A percentile compares a stretch with the other conserved stretches of the same genome.
phyloP scores from a whole-genome alignment of 148 eudicot genomes.

The Bassia scoparia region DNA sequence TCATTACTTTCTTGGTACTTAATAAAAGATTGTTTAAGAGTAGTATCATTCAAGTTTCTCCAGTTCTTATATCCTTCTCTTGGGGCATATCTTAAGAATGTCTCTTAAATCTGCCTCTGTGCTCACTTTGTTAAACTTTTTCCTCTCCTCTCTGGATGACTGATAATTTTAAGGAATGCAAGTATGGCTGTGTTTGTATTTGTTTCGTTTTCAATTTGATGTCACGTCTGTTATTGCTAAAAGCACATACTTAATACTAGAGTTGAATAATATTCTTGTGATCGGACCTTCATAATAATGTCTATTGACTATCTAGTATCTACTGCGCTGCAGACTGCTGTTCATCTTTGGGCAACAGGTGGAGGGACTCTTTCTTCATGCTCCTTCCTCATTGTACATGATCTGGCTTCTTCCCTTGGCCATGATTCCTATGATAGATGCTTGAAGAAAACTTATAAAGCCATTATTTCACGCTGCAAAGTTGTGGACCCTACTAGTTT shows the following conservation, averaged over 20 bases:
- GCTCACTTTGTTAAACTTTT: neutral
- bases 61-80: neutral
- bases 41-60: neutral
- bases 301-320: slow-evolving; percentile 9
- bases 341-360: slow-evolving; percentile 80
- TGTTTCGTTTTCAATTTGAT: neutral
- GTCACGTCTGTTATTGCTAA: neutral
- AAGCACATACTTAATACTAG: neutral
- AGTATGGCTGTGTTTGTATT: neutral
- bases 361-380: slow-evolving; percentile 56
- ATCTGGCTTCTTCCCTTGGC: slow-evolving; percentile 54
- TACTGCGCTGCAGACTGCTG: slow-evolving; percentile 52
- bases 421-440: slow-evolving; percentile 58
- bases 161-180: neutral
- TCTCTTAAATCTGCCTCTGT: neutral
- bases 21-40: neutral
- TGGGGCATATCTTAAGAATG: neutral
- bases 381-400: slow-evolving; percentile 61
- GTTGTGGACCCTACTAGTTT: slow-evolving; percentile 39
- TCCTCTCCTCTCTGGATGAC: neutral
- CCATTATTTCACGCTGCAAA: slow-evolving; percentile 56
- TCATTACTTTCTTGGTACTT: neutral
- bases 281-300: neutral
- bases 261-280: neutral
- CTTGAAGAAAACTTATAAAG: slow-evolving; percentile 55